A percentile compares a stretch with the other conserved stretches of the same genome.
Evolutionary conservation across 805 yeast genomes (phyloP).

Genomic region (Wickerhamomyces queroliae): DNA sequence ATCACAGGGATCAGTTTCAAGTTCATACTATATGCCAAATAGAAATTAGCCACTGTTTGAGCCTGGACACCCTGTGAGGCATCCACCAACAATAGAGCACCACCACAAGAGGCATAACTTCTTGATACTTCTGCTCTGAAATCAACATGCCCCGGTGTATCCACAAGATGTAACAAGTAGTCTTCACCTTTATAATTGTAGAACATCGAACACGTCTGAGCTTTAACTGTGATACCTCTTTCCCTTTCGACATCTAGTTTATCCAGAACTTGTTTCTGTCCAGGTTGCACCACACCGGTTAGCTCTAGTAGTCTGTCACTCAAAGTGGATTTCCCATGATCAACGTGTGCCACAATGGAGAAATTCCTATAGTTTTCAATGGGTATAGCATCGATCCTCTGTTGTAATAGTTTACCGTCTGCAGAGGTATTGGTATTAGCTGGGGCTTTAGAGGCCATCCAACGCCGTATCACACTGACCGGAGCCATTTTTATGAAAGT

Average conservation of each 20-base stretch:
- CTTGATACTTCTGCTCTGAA: constrained; percentile 90
- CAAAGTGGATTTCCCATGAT: constrained; percentile 82
- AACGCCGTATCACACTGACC: constrained; percentile 12
- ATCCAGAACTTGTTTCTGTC: constrained; percentile 84
- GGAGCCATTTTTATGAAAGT: neutral
- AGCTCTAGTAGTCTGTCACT: constrained; percentile 84
- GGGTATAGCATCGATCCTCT: constrained; percentile 73
- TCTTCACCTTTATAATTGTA: constrained; percentile 63
- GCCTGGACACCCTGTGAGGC: constrained; percentile 97
- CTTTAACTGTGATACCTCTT: constrained; percentile 94
- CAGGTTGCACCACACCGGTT: constrained; percentile 82
- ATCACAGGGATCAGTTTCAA: constrained; percentile 82
- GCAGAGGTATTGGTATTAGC: too few relatives aligned
- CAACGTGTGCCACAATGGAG: constrained; percentile 95
- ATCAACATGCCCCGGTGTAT: constrained; percentile 98
- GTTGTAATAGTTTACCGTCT: constrained; percentile 28
- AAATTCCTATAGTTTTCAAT: constrained; percentile 80
- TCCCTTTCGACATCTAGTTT: constrained; percentile 92
- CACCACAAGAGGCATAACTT: constrained; percentile 94
- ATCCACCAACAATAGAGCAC: constrained; percentile 85
- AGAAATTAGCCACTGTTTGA: constrained; percentile 96
- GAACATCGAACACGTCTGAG: constrained; percentile 94
- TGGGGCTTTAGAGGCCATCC: neutral
- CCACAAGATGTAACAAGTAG: constrained; percentile 83
- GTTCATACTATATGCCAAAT: constrained; percentile 81